Percentiles rank a stretch among this genome's conserved stretches.
phyloP scores from a whole-genome alignment of 2,329 filamentous ascomycete genomes.

The Fonsecaea monophora region DNA sequence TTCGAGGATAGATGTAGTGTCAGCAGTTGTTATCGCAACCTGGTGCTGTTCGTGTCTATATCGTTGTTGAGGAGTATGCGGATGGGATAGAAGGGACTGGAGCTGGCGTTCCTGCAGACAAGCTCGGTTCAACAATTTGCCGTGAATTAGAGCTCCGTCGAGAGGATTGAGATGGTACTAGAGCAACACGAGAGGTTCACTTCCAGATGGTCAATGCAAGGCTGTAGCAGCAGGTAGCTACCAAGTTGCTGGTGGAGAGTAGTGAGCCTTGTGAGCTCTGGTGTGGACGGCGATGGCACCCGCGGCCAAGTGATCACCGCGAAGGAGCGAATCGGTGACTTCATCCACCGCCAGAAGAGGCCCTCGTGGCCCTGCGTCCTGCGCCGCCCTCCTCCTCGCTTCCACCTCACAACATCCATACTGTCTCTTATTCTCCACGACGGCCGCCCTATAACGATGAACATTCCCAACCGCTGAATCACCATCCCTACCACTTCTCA shows the following conservation, averaged over 20 bases:
- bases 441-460: background rate
- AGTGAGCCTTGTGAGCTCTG: background rate
- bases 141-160: slow-evolving; percentile 7
- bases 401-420: background rate
- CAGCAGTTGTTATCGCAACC: slow-evolving; percentile 2
- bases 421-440: background rate
- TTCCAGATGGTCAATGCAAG: background rate
- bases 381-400: background rate
- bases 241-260: background rate
- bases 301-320: background rate
- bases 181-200: background rate
- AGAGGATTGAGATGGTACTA: background rate
- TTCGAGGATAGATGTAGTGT: slow-evolving; percentile 37
- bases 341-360: background rate
- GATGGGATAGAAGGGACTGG: background rate
- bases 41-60: background rate
- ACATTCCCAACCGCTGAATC: background rate
- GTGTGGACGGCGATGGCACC: background rate
- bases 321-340: slow-evolving; percentile 6
- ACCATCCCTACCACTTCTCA: slow-evolving; percentile 18
- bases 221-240: background rate
- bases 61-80: background rate
- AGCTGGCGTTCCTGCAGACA: background rate
- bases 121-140: slow-evolving; percentile 26
- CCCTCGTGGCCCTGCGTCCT: background rate